These are phyloP conservation scores for Collybiopsis confluens DNA, from an alignment of 768 basidiomycete genomes.

Conservation along the genomic window DNA sequence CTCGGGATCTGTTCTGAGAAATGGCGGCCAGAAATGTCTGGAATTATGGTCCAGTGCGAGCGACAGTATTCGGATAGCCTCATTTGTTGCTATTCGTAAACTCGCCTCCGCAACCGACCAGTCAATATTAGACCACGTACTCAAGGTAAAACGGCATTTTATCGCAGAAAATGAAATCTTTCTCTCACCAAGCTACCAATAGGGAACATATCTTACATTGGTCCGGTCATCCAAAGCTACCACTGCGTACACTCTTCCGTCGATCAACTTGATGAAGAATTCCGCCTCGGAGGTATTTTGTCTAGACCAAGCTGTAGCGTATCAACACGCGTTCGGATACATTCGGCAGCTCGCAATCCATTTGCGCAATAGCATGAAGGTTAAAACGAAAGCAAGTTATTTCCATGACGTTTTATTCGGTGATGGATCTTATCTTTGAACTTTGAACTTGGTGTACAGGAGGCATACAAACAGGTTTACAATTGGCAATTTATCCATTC, in stretches of 20 bases:
- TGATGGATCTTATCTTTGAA: slow-evolving; percentile 10
- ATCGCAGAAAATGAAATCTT: background rate
- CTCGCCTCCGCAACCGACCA: slow-evolving; percentile 76
- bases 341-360: slow-evolving; percentile 94
- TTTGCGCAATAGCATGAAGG: slow-evolving; percentile 86
- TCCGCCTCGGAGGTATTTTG: slow-evolving; percentile 91
- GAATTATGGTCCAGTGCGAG: slow-evolving; percentile 79
- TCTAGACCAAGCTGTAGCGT: slow-evolving; percentile 66
- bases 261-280: slow-evolving; percentile 97
- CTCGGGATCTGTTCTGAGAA: slow-evolving; percentile 2
- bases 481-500: slow-evolving; percentile 99
- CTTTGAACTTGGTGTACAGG: slow-evolving; percentile 49
- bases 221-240: slow-evolving; percentile 83
- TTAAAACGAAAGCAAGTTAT: slow-evolving; percentile 66
- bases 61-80: slow-evolving; percentile 78
- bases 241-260: slow-evolving; percentile 80
- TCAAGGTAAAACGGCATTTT: slow-evolving; percentile 66
- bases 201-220: slow-evolving; percentile 88
- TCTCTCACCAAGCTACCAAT: background rate
- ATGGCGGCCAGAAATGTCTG: slow-evolving; percentile 60
- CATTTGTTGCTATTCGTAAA: slow-evolving; percentile 80
- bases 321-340: slow-evolving; percentile 95
- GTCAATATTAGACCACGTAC: slow-evolving; percentile 75
- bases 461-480: slow-evolving; percentile 91
- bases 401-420: background rate